Conservation (phyloP, 2,329 filamentous ascomycete genomes). For the Leptographium lundbergii region DNA sequence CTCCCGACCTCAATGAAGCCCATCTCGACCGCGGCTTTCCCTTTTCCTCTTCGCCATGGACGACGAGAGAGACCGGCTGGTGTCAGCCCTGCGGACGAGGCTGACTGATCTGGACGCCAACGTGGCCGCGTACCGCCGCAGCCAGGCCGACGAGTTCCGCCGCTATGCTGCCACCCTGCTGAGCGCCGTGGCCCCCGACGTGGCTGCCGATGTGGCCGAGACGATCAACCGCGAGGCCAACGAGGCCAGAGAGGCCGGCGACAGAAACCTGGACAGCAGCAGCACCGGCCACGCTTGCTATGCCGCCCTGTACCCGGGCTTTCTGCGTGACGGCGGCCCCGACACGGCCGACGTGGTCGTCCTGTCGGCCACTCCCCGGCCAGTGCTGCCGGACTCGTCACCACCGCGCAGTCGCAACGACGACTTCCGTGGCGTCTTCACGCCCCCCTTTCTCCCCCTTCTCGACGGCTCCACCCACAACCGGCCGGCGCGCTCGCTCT, state of each 20-base stretch:
- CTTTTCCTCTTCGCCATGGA: constrained; percentile 8
- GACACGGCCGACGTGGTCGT: neutral
- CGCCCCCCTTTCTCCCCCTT: constrained; percentile 48
- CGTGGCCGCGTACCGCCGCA: constrained; percentile 42
- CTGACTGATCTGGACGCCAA: constrained; percentile 43
- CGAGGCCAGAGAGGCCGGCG: neutral
- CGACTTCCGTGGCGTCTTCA: constrained; percentile 51
- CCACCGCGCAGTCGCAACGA: constrained; percentile 29
- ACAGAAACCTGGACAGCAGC: constrained; percentile 11
- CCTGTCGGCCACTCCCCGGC: neutral
- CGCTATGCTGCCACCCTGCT: constrained; percentile 39
- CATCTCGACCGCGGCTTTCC: neutral
- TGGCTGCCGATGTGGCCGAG: constrained; percentile 32
- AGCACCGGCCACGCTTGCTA: constrained; percentile 19
- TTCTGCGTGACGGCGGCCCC: constrained; percentile 18
- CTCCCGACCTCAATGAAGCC: constrained; percentile 3
- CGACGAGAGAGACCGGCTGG: constrained; percentile 18
- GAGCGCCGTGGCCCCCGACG: constrained; percentile 30
- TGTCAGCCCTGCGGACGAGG: constrained; percentile 39
- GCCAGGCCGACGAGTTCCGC: constrained; percentile 44
- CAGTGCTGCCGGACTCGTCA: neutral
- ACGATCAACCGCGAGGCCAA: constrained; percentile 27
- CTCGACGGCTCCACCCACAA: constrained; percentile 28
- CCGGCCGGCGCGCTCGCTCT: neutral
- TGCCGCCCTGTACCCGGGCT: constrained; percentile 26